Evolutionary conservation across 352 stramenopile species (phyloP), one percentile per base, ranked within the genome.

Genomic region (Pythium pyrilobum): DNA sequence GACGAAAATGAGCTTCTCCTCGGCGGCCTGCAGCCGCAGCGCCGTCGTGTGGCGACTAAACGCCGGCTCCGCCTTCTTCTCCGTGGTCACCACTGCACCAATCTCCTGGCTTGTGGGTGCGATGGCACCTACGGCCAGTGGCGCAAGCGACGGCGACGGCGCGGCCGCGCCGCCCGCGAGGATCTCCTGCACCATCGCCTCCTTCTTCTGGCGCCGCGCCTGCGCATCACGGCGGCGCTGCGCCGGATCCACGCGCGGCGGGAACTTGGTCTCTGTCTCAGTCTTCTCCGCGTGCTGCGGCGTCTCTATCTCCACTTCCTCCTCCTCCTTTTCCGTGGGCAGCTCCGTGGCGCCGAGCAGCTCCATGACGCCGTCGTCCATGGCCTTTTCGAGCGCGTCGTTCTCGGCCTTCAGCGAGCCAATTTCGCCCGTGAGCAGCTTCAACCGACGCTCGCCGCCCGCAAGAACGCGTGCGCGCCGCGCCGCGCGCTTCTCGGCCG

Each of bases 171-270:
- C 51, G n/a, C 50, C 56, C 33, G 85, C 44, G 37, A 60, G 43
- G 41, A 88, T 71, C 48, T 89, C 66, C 44, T 85, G 46, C 23
- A 87, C 71, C 39, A 79, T 66, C 9, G 59, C 50, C 52, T 88
- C 77, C 50, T 89, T 84, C 56, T 71, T 72, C 52, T 73, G 68
- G 18, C 80, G 80, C 21, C 81, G 66, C 18, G 55, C 53, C 10
- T 79, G 78, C 21, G 81, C 81, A 21, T 92, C 78, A n/a, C 78
- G 73, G 36, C 81, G 77, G 25, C 81, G 71, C 56, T 89, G 74
- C 9, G 67, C 77, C 0, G 78, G 78, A 39, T 89, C 75, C 28
- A 85, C 69, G n/a, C 77, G 77, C 21, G 57, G 4, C 0, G 77
- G 63, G 11, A 85, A 71, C 41, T 76, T 69, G 10, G 78, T 49